Evolutionary conservation across 345 rosid species (phyloP).

Genomic region (Leavenworthia alabamica): DNA sequence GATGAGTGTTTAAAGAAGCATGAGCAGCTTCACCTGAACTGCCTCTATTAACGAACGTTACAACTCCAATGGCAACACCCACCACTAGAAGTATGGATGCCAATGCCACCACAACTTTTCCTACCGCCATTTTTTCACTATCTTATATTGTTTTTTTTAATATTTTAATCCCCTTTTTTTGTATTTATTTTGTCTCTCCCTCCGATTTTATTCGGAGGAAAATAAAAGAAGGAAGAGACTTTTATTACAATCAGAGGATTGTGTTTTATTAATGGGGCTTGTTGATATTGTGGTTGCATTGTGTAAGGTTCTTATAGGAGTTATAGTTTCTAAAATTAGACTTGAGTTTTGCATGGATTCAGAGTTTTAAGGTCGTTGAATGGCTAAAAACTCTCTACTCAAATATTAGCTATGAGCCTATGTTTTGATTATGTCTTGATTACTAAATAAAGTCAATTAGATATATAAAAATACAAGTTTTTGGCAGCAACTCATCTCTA

Average conservation of each 20-base stretch:
- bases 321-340: conserved; percentile 24
- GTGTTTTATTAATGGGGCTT: conserved; percentile 9
- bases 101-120: conserved; percentile 32
- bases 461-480: not conserved
- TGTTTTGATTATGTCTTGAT: conserved; percentile 13
- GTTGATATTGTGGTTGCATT: conserved; percentile 7
- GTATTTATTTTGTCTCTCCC: conserved; percentile 12
- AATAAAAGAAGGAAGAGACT: conserved; percentile 23
- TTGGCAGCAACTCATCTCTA: not conserved
- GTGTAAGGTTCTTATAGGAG: conserved; percentile 20
- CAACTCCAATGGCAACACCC: conserved; percentile 38
- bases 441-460: not conserved
- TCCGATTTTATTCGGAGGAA: conserved; percentile 28
- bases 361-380: conserved; percentile 17
- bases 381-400: conserved; percentile 20
- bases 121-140: conserved; percentile 19
- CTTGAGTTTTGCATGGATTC: conserved; percentile 8
- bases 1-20: conserved; percentile 18
- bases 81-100: conserved; percentile 43
- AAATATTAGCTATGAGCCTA: not conserved
- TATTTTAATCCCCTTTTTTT: not conserved
- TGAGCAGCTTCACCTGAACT: not conserved
- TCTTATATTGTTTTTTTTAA: not conserved
- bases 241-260: conserved; percentile 16
- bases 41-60: conserved; percentile 14